Evolutionary conservation across 2,329 filamentous ascomycete species (phyloP), one percentile per base, ranked within the genome.

Genomic region (Microcyclospora pomicola): DNA sequence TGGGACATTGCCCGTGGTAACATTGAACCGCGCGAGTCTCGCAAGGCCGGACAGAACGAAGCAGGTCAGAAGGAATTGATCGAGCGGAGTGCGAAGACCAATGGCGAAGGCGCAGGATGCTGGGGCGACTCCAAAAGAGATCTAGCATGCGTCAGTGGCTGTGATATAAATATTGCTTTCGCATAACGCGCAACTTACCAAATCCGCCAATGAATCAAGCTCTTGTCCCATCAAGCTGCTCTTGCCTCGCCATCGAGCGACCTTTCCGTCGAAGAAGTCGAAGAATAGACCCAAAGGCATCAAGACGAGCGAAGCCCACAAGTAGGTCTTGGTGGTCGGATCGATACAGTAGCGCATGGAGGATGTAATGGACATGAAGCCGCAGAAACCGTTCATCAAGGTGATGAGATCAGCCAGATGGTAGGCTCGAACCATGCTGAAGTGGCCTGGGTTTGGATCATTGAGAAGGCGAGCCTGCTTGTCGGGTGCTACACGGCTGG

Each of bases 181-280:
- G 19, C 10, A 29, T 35, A 2, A 12, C 27, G 9, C 34, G 27
- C n/a, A 15, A 54, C 74, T 19, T 79, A 94, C 86, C 69, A 98
- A 61, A 59, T 98, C 91, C 39, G 91, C 91, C 34, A 98, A 71
- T 6, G 88, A 96, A 61, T 98, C 91, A 39, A 98, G 68, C 63
- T 98, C 91, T 62, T 95, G 88, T 10, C 91, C 91, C 88, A 98
- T 96, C 58, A 98, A 69, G 52, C 83, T 92, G 54, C 84, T 91
- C 78, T 95, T 98, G 65, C 85, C 81, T 59, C 91, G 77, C 91
- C 91, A 96, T 48, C 91, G 73, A 46, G 91, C 91, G 39, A 98
- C 87, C 59, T 87, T 91, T 56, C 91, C 91, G 61, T 98, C 91
- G 72, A 96, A 85, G 58, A 94, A 92, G 62, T 98, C 91, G 61